Percentiles rank a stretch among this genome's conserved stretches.
Evolutionary conservation across 208 protist species (phyloP).

Genomic region (Trypanosoma theileri): DNA sequence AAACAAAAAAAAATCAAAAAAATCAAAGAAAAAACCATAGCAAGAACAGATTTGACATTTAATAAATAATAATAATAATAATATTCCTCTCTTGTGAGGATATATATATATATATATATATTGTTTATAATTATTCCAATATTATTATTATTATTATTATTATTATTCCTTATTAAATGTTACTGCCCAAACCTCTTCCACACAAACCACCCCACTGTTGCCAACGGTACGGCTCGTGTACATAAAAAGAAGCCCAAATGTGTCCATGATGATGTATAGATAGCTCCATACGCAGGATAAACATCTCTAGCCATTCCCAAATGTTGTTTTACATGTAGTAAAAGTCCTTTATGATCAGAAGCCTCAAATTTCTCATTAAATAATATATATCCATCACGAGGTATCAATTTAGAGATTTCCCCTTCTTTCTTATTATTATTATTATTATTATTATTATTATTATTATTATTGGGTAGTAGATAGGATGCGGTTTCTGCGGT

Average conservation of each 20-base stretch:
- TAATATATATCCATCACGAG: constrained; percentile 57
- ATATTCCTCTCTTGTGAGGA: too few species aligned
- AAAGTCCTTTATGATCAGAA: constrained; percentile 72
- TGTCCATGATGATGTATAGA: constrained; percentile 38
- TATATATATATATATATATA: too few species aligned
- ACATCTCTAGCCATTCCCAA: constrained; percentile 30
- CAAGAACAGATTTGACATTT: too few species aligned
- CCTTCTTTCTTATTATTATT: too few species aligned
- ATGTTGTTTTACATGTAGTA: constrained; percentile 56
- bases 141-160: too few species aligned
- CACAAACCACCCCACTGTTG: constrained; percentile 19
- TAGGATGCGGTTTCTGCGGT: constrained; percentile 19
- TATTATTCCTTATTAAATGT: not conserved
- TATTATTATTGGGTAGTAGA: not conserved
- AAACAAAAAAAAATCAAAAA: too few species aligned
- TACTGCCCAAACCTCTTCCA: constrained; percentile 16
- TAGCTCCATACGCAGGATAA: constrained; percentile 47
- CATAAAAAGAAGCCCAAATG: constrained; percentile 33
- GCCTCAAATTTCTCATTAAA: constrained; percentile 70
- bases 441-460: constrained; percentile 3
- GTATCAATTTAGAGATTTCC: not conserved
- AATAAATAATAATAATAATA: too few species aligned
- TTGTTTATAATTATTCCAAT: too few species aligned
- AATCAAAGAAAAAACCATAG: too few species aligned
- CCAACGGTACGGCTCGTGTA: constrained; percentile 30